Conservation (phyloP, 495 filamentous ascomycete species). For the Apiosordaria backusii region DNA sequence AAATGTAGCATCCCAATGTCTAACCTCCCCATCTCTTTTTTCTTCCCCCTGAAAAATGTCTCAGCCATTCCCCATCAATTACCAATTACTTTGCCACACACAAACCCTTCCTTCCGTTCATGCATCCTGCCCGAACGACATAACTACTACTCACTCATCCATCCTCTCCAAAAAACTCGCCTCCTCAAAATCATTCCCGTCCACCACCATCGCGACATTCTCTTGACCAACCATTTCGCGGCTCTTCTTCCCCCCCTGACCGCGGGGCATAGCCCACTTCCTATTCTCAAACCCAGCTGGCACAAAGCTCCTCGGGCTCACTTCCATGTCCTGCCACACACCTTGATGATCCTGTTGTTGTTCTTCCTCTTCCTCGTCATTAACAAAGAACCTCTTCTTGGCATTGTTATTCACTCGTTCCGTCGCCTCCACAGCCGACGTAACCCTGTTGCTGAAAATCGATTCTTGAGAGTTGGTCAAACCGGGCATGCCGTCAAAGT, state of each 20-base stretch:
- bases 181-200: slow-evolving; percentile 51
- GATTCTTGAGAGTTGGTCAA: slow-evolving; percentile 44
- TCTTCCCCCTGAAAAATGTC: neutral
- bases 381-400: slow-evolving; percentile 37
- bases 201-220: slow-evolving; percentile 26
- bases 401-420: slow-evolving; percentile 22
- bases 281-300: slow-evolving; percentile 31
- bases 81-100: neutral
- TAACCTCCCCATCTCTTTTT: neutral
- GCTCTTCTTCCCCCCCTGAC: slow-evolving; percentile 9
- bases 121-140: no score
- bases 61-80: neutral
- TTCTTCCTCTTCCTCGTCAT: slow-evolving; percentile 25
- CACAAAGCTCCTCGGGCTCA: slow-evolving; percentile 29
- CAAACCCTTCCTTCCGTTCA: neutral
- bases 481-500: slow-evolving; percentile 21
- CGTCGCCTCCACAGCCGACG: slow-evolving; percentile 7
- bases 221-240: slow-evolving; percentile 33
- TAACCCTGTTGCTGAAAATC: slow-evolving; percentile 22
- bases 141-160: slow-evolving; percentile 30
- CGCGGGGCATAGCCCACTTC: slow-evolving; percentile 40
- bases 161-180: slow-evolving; percentile 47
- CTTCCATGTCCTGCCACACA: neutral
- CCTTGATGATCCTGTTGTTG: neutral
- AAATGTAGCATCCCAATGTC: neutral